Conservation (phyloP, 352 stramenopile genomes). For the Phytophthora sp. region DNA sequence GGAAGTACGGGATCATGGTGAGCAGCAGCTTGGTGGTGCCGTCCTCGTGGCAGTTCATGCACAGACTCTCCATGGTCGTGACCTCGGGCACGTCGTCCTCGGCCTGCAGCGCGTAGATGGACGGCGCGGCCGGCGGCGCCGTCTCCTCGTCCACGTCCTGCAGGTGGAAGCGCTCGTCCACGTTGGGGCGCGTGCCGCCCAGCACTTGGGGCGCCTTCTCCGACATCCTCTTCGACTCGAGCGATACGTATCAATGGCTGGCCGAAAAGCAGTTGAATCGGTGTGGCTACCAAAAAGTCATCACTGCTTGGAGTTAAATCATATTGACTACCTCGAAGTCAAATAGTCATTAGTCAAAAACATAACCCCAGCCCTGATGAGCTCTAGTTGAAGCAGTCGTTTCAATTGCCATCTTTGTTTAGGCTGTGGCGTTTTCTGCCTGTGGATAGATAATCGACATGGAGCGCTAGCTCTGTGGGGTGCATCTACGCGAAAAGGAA, state of each 20-base stretch:
- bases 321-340: too few relatives aligned
- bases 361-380: too few relatives aligned
- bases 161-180: slow-evolving; percentile 61
- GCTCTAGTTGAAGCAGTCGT: slow-evolving; percentile 14
- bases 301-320: too few relatives aligned
- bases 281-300: too few relatives aligned
- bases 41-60: slow-evolving; percentile 89
- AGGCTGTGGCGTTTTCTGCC: slow-evolving; percentile 5
- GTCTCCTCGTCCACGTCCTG: slow-evolving; percentile 26
- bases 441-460: slow-evolving; percentile 30
- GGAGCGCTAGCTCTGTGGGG: slow-evolving; percentile 22
- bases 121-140: slow-evolving; percentile 21
- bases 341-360: too few relatives aligned
- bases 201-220: slow-evolving; percentile 65
- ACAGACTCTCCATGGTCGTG: slow-evolving; percentile 82
- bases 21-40: slow-evolving; percentile 91
- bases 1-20: slow-evolving; percentile 95
- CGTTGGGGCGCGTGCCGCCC: slow-evolving; percentile 62
- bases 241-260: slow-evolving; percentile 23
- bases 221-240: slow-evolving; percentile 43
- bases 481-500: slow-evolving; percentile 28
- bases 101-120: slow-evolving; percentile 46
- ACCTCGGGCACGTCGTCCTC: slow-evolving; percentile 68
- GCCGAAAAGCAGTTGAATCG: too few relatives aligned
- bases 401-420: slow-evolving; percentile 26